Evolutionary conservation across 2,329 filamentous ascomycete genomes (phyloP).

Genomic region (Madurella fahalii): DNA sequence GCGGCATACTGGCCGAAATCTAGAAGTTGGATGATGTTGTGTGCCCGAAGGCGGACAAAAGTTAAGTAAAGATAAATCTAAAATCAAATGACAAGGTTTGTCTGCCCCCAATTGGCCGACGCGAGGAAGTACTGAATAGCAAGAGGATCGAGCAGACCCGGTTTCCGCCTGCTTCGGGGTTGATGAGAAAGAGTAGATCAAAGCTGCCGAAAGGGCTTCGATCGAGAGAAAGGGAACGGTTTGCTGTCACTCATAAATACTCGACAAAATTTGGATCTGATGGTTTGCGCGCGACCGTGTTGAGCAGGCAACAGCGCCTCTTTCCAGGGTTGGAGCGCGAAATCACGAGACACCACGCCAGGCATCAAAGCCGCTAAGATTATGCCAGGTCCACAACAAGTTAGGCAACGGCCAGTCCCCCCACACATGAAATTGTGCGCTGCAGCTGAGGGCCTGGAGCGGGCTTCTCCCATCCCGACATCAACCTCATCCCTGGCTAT

Average conservation of each 20-base stretch:
- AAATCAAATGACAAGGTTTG: too few species aligned
- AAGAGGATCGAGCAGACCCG: background rate
- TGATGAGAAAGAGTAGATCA: too few species aligned
- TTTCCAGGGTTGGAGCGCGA: slow-evolving; percentile 8
- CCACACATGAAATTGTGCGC: background rate
- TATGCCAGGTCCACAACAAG: slow-evolving; percentile 9
- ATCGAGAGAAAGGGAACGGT: background rate
- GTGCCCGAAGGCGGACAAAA: too few species aligned
- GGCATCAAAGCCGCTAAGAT: slow-evolving; percentile 11
- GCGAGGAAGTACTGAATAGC: background rate
- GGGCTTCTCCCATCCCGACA: too few species aligned
- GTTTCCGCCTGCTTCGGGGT: too few species aligned
- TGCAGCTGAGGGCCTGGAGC: too few species aligned
- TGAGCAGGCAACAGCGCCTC: slow-evolving; percentile 23
- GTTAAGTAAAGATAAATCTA: too few species aligned
- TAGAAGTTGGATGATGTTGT: too few species aligned
- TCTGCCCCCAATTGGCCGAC: background rate
- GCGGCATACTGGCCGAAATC: slow-evolving; percentile 16
- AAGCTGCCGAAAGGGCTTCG: background rate
- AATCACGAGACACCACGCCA: slow-evolving; percentile 18
- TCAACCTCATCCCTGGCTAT: too few species aligned
- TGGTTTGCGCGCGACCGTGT: slow-evolving; percentile 8
- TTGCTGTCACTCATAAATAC: background rate
- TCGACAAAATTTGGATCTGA: too few species aligned
- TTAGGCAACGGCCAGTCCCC: slow-evolving; percentile 16